Conservation (phyloP, 192 early-diverging fungal species). For the Borealophlyctis nickersoniae region DNA sequence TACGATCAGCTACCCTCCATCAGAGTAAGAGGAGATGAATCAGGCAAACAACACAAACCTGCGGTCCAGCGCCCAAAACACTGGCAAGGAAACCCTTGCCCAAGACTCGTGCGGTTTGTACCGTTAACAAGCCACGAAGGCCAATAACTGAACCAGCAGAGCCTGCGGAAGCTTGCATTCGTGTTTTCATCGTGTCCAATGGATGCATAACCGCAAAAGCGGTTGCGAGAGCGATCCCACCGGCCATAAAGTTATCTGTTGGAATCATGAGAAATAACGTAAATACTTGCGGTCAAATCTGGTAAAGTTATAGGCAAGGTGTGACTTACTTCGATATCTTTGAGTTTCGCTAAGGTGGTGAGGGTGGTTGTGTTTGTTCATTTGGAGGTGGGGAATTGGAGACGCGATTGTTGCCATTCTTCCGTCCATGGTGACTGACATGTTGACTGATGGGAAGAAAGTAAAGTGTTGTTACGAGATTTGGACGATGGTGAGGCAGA, state of each 20-base stretch:
- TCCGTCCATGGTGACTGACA: too few relatives aligned
- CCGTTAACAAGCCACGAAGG: constrained; percentile 47
- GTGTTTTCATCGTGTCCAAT: constrained; percentile 71
- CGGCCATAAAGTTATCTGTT: constrained; percentile 60
- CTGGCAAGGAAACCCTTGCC: constrained; percentile 64
- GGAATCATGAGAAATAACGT: too few relatives aligned
- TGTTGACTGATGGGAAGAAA: too few relatives aligned
- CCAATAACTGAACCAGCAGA: constrained; percentile 21
- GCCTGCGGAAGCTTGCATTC: constrained; percentile 58
- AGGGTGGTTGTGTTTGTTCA: too few relatives aligned
- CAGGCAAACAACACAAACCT: constrained; percentile 38
- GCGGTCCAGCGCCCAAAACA: constrained; percentile 67
- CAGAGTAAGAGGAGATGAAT: neutral
- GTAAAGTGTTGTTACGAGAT: too few relatives aligned
- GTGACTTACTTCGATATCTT: too few relatives aligned
- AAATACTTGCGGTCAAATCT: too few relatives aligned
- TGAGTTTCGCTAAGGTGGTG: too few relatives aligned
- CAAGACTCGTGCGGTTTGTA: constrained; percentile 48
- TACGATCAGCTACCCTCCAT: constrained; percentile 1
- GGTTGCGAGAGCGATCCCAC: constrained; percentile 58
- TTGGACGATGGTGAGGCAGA: too few relatives aligned
- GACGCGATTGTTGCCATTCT: too few relatives aligned
- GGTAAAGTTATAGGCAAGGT: too few relatives aligned
- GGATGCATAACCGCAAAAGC: constrained; percentile 75
- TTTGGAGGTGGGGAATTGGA: too few relatives aligned